Conservation (phyloP, 305 asterid genomes). For the Euphrasia arctica region DNA sequence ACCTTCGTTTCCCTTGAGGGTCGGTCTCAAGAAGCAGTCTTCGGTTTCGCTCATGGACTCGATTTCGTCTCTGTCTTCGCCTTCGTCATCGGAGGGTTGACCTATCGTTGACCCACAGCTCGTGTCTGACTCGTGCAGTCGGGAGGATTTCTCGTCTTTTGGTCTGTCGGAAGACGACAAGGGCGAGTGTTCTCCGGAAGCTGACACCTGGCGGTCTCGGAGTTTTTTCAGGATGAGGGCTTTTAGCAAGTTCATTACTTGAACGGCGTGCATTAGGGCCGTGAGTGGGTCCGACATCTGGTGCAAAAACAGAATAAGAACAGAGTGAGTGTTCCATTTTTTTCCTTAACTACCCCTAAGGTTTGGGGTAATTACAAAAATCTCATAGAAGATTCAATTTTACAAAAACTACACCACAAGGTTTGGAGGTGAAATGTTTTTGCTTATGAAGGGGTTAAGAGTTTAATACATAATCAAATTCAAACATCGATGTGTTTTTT, state of each 20-base stretch:
- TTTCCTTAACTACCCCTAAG: background rate
- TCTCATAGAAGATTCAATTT: background rate
- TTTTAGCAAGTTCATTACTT: slow-evolving; percentile 50
- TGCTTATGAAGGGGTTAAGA: background rate
- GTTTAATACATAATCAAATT: background rate
- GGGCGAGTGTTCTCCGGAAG: slow-evolving; percentile 37
- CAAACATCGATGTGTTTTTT: background rate
- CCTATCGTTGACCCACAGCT: slow-evolving; percentile 47
- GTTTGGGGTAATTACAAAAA: background rate
- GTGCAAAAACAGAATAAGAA: background rate
- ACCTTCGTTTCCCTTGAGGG: slow-evolving; percentile 39
- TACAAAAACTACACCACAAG: background rate
- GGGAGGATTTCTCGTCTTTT: slow-evolving; percentile 37
- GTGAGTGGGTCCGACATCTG: slow-evolving; percentile 57
- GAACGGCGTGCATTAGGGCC: slow-evolving; percentile 55
- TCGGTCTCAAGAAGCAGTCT: slow-evolving; percentile 48
- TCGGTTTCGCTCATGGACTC: slow-evolving; percentile 69
- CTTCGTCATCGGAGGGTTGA: slow-evolving; percentile 41
- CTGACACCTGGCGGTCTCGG: slow-evolving; percentile 40
- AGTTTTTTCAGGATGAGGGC: slow-evolving; percentile 35
- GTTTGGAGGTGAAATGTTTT: background rate
- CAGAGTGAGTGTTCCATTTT: background rate
- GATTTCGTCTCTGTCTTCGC: slow-evolving; percentile 52
- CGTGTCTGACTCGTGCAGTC: slow-evolving; percentile 44
- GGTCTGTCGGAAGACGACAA: slow-evolving; percentile 47